phyloP scores from a whole-genome alignment of 768 basidiomycete species.

The Gloeophyllum trabeum region DNA sequence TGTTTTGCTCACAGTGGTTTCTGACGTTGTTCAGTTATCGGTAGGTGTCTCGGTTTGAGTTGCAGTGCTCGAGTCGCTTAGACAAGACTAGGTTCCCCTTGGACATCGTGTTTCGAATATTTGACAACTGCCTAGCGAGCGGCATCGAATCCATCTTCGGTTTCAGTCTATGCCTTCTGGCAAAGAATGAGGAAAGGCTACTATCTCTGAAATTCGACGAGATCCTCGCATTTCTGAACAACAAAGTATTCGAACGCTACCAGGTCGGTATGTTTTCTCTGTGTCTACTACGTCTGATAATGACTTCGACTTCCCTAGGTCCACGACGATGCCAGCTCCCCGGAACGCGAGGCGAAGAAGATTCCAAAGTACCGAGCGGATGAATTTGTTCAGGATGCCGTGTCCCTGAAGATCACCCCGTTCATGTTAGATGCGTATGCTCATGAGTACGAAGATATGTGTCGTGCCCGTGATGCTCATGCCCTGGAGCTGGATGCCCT shows the following conservation, averaged over 20 bases:
- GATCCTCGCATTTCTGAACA: slow-evolving; percentile 77
- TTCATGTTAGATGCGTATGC: slow-evolving; percentile 91
- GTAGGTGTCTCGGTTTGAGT: slow-evolving; percentile 24
- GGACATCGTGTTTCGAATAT: slow-evolving; percentile 91
- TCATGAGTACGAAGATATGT: slow-evolving; percentile 78
- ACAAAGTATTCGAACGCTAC: slow-evolving; percentile 74
- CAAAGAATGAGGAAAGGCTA: slow-evolving; percentile 77
- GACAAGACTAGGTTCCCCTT: slow-evolving; percentile 65
- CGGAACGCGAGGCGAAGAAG: slow-evolving; percentile 16
- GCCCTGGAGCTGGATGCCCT: slow-evolving; percentile 76
- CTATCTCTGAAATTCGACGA: slow-evolving; percentile 85
- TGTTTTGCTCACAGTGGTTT: slow-evolving; percentile 99
- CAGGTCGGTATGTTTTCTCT: slow-evolving; percentile 25
- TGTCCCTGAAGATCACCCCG: slow-evolving; percentile 79
- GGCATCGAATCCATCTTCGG: slow-evolving; percentile 97
- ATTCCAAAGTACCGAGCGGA: slow-evolving; percentile 50
- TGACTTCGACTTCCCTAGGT: neutral
- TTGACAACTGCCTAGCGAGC: slow-evolving; percentile 91
- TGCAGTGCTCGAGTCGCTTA: neutral
- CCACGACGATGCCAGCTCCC: slow-evolving; percentile 18
- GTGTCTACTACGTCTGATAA: neutral
- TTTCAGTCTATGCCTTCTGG: slow-evolving; percentile 79
- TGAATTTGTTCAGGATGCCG: slow-evolving; percentile 81
- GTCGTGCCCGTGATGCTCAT: slow-evolving; percentile 73
- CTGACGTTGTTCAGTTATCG: slow-evolving; percentile 94